Conservation (phyloP, 495 filamentous ascomycete genomes). For the Parathielavia appendiculata region DNA sequence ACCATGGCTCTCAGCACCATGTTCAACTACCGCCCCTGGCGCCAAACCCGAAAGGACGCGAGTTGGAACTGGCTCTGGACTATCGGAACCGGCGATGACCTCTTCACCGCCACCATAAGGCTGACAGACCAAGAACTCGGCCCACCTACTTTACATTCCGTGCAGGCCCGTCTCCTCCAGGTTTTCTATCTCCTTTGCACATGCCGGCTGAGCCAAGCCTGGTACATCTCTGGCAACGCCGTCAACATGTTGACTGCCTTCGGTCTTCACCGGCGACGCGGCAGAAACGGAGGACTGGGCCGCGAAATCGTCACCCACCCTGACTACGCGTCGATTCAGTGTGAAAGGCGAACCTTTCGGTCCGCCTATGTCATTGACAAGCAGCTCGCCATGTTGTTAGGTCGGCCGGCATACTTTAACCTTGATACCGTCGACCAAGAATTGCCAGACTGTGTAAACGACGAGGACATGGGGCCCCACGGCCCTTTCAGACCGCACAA, state of each 20-base stretch:
- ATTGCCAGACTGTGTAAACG: slow-evolving; percentile 48
- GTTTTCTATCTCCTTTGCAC: slow-evolving; percentile 27
- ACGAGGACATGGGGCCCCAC: slow-evolving; percentile 47
- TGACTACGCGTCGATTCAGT: slow-evolving; percentile 28
- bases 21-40: slow-evolving; percentile 7
- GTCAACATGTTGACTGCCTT: slow-evolving; percentile 25
- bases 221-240: slow-evolving; percentile 26
- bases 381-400: slow-evolving; percentile 53
- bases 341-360: slow-evolving; percentile 54
- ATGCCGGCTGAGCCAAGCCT: slow-evolving; percentile 25
- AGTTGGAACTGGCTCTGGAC: slow-evolving; percentile 19
- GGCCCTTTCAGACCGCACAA: slow-evolving; percentile 18
- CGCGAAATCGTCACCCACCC: slow-evolving; percentile 11
- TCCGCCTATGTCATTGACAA: slow-evolving; percentile 53
- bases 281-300: slow-evolving; percentile 21
- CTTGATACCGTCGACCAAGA: slow-evolving; percentile 52
- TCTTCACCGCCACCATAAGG: slow-evolving; percentile 15
- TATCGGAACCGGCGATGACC: slow-evolving; percentile 20
- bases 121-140: slow-evolving; percentile 21
- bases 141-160: slow-evolving; percentile 20
- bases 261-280: slow-evolving; percentile 30
- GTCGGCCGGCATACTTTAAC: slow-evolving; percentile 49
- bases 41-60: slow-evolving; percentile 1
- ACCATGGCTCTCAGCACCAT: slow-evolving; percentile 25
- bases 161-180: slow-evolving; percentile 28